Evolutionary conservation across 257 asterid genomes (phyloP), one percentile per base, ranked within the genome.

Genomic region (Cinchona pubescens): DNA sequence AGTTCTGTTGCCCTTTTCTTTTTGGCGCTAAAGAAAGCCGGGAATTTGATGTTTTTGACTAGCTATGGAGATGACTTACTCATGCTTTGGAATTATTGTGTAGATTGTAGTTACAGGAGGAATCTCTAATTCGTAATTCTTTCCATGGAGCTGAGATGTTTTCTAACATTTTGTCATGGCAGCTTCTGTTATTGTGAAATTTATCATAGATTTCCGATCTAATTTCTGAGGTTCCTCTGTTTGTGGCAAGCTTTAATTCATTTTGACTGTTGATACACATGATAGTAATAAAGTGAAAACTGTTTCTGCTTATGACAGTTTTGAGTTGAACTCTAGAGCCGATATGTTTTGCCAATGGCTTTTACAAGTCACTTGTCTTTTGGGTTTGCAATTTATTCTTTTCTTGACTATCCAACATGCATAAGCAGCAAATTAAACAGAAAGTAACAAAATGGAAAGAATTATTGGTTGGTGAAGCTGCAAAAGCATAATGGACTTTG

Each of bases 71-170:
- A 71, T 23, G n/a, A n/a, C 62, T 58, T 69, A 72, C 73, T 12
- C 46, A 13, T 37, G 64, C 65, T 71, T 77, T 73, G 75, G 66
- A 58, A 69, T 45, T 72, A 38, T 75, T 38, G 74, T 69, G 75
- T 60, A 72, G 85, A 69, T 71, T 78, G 74, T 55, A 70, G 68
- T 76, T 76, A 69, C 80, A 64, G 62, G 77, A 63, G 51, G 75
- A 61, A 65, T 75, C 67, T 69, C 75, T 75, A 65, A 68, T 75
- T 60, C 37, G 75, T 59, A 72, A 65, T 79, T 45, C 51, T 58
- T 66, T 67, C 59, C 53, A 18, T 51, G 63, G 70, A 74, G 49
- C 37, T 73, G 68, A 66, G 66, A 25, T 45, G 59, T 19, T 46
- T 37, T 48, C 37, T 67, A 74, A 27, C 76, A 9, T 23, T 45